Conservation (phyloP, 305 asterid species). For the Solanum hybrid region DNA sequence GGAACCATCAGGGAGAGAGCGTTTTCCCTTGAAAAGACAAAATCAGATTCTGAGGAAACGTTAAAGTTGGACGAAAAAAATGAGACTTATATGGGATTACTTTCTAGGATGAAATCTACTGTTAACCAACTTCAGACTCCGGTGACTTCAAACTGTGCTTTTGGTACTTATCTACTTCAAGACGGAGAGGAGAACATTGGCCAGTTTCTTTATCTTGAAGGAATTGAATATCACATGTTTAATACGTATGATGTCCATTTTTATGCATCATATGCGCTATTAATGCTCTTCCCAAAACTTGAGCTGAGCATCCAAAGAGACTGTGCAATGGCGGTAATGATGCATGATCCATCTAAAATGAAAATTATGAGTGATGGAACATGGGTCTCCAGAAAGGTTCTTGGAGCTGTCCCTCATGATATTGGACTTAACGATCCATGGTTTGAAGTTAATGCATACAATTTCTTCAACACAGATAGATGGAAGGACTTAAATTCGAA, state of each 20-base stretch:
- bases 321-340: conserved; percentile 83
- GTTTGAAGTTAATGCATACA: conserved; percentile 76
- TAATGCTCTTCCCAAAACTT: conserved; percentile 69
- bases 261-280: conserved; percentile 68
- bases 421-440: conserved; percentile 91
- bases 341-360: conserved; percentile 81
- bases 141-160: conserved; percentile 45
- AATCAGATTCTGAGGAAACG: conserved; percentile 8
- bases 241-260: conserved; percentile 91
- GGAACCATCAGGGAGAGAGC: conserved; percentile 36
- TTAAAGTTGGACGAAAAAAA: conserved; percentile 22
- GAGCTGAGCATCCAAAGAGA: conserved; percentile 90
- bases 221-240: conserved; percentile 88
- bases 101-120: conserved; percentile 57
- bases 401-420: conserved; percentile 95
- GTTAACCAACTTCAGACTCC: conserved; percentile 57
- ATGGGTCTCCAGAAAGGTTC: conserved; percentile 53
- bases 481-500: conserved; percentile 96
- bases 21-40: conserved; percentile 51
- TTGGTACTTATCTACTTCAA: conserved; percentile 61
- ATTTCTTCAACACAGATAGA: conserved; percentile 62
- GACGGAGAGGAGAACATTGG: conserved; percentile 75
- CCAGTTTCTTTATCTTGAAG: conserved; percentile 86
- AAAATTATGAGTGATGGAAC: conserved; percentile 52
- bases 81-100: conserved; percentile 59